Evolutionary conservation across 1,284 basidiomycete genomes (phyloP).

Genomic region (Tilletiaria anomala): DNA sequence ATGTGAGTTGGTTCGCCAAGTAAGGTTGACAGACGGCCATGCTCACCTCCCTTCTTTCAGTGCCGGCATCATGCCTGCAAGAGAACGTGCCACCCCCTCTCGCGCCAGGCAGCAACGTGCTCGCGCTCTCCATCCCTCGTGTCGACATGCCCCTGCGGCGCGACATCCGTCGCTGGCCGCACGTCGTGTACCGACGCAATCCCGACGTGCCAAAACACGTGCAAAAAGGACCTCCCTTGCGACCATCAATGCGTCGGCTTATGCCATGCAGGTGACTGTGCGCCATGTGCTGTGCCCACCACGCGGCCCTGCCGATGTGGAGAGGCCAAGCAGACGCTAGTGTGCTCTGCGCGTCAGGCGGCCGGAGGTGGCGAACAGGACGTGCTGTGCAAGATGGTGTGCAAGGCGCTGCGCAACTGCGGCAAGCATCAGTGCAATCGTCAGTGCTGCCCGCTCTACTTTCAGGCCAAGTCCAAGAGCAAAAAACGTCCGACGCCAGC

Average conservation of each 20-base stretch:
- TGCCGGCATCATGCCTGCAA: conserved; percentile 29
- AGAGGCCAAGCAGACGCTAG: conserved; percentile 22
- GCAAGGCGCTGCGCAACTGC: conserved; percentile 29
- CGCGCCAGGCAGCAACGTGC: conserved; percentile 10
- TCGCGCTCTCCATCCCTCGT: conserved; percentile 22
- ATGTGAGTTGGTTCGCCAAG: too few relatives aligned
- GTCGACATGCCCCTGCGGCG: conserved; percentile 31
- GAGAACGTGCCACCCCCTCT: conserved; percentile 21
- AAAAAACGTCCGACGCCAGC: conserved; percentile 16
- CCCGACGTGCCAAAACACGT: conserved; percentile 22
- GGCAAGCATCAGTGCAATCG: conserved; percentile 26
- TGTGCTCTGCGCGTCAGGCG: conserved; percentile 15
- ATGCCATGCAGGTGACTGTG: conserved; percentile 24
- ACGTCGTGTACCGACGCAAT: conserved; percentile 25
- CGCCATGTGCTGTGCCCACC: conserved; percentile 23
- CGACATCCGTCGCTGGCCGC: conserved; percentile 11
- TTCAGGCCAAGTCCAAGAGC: conserved; percentile 23
- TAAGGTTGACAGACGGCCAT: too few relatives aligned
- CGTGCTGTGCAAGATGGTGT: conserved; percentile 21
- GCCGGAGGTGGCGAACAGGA: conserved; percentile 14
- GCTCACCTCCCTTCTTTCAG: conserved; percentile 17
- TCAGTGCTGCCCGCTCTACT: conserved; percentile 31
- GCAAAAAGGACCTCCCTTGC: conserved; percentile 17
- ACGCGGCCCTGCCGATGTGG: conserved; percentile 36
- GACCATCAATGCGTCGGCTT: conserved; percentile 21